Evolutionary conservation across 495 filamentous ascomycete genomes (phyloP), one percentile per base, ranked within the genome.

Genomic region (Penicillium dipodomyicola): DNA sequence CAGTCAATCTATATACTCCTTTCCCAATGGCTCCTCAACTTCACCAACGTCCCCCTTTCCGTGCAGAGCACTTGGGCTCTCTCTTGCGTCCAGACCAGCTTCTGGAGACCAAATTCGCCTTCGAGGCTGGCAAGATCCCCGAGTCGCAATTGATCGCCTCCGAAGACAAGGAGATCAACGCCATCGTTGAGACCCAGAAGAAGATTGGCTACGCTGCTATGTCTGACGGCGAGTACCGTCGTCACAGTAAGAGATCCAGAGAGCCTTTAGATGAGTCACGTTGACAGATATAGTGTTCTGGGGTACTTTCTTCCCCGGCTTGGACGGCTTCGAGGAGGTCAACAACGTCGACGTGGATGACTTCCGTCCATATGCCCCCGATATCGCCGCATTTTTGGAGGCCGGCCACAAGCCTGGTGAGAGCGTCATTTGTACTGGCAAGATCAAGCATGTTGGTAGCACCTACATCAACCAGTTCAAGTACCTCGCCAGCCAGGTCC

Each of bases 41-140:
- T 48, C 81, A 82, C 67, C 82, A 79, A 68, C 76, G 77, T 32
- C 87, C 88, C 43, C 89, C 90, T 17, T 93, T 91, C 74, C 83
- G 88, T 59, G 90, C 89, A 45, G 90, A 93, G 77, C 89, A 93
- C 64, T 75, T 96, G 60, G 90, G 90, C 61, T 92, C 88, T 29
- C 83, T 94, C 20, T 82, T 92, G 20, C 84, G 90, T 17, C 89
- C 90, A 40, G 70, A 88, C 41, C 65, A 81, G 27, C 81, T 94
- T 5, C 79, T 92, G 46, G 75, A 83, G n/a, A 81, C 78, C 60
- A 84, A 87, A 57, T 69, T 81, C 23, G 78, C 75, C 29, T 70
- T 80, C 23, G 86, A 89, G 58, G 70, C 78, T 43, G 76, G 76
- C 19, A 69, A 76, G 62, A 63, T 65, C 19, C 49, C 68, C 23